phyloP scores from a whole-genome alignment of 2,329 filamentous ascomycete genomes.

The Periconia sp. region DNA sequence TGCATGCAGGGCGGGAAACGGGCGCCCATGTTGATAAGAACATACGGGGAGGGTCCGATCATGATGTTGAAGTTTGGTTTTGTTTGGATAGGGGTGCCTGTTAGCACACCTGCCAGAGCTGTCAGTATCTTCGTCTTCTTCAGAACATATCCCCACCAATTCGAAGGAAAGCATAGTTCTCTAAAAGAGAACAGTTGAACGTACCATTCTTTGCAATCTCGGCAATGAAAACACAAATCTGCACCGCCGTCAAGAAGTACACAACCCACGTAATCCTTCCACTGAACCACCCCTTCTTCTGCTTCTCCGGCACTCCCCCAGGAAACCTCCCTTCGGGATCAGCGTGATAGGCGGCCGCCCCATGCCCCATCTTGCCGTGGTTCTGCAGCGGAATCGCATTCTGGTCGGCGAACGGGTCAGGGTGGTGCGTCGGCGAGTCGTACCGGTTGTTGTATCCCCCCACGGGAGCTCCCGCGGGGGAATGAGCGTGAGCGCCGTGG shows the following conservation, averaged over 20 bases:
- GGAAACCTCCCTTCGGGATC: constrained; percentile 49
- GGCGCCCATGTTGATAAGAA: constrained; percentile 96
- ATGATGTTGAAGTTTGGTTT: constrained; percentile 92
- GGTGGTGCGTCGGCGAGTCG: constrained; percentile 52
- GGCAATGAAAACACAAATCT: constrained; percentile 85
- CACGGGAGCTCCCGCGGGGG: too few relatives aligned
- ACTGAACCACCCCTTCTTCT: constrained; percentile 61
- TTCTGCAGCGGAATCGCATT: constrained; percentile 55
- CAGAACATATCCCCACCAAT: background rate
- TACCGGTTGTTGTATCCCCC: constrained; percentile 39
- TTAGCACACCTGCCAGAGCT: constrained; percentile 66
- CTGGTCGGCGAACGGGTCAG: constrained; percentile 59
- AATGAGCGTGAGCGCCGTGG: constrained; percentile 52
- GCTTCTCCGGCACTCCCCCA: constrained; percentile 29
- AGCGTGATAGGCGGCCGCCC: constrained; percentile 37
- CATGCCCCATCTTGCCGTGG: constrained; percentile 46
- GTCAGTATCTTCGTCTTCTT: constrained; percentile 8
- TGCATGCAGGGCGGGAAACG: constrained; percentile 96
- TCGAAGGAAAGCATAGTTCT: background rate
- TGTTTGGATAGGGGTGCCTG: constrained; percentile 77
- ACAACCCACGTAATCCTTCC: constrained; percentile 77
- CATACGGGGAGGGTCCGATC: constrained; percentile 90
- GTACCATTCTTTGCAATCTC: constrained; percentile 85
- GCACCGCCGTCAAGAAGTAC: constrained; percentile 77
- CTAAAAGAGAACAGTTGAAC: constrained; percentile 23